Evolutionary conservation across 75 land plant species (phyloP).

Genomic region (Picea glauca): DNA sequence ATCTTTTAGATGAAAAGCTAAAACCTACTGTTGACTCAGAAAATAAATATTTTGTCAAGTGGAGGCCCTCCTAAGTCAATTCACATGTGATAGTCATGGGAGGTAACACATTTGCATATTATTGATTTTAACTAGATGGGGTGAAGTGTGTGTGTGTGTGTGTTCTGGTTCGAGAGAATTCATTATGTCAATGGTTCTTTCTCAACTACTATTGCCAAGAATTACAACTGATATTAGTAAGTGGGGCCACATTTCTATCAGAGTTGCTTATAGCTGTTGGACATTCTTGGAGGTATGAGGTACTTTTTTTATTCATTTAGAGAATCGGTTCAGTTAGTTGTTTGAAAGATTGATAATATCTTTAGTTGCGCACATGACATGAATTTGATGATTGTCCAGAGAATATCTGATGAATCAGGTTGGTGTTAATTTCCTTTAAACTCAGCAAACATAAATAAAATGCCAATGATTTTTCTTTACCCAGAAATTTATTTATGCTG

Average conservation of each 20-base stretch:
- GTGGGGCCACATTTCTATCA: neutral
- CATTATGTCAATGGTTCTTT: neutral
- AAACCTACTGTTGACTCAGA: neutral
- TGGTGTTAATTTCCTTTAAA: no score
- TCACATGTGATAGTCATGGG: neutral
- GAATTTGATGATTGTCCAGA: neutral
- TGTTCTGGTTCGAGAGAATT: neutral
- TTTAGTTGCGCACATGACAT: neutral
- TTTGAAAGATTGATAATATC: neutral
- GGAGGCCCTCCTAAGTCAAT: neutral
- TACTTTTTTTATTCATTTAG: no score
- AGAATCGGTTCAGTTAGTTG: neutral
- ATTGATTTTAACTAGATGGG: neutral
- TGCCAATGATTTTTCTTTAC: no score
- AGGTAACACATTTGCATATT: neutral
- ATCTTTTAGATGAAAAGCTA: constrained; percentile 70
- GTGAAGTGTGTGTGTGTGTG: neutral
- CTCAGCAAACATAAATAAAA: no score
- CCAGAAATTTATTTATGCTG: no score
- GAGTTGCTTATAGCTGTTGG: neutral
- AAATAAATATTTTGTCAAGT: constrained; percentile 9
- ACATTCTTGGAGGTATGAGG: no score
- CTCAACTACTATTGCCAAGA: neutral
- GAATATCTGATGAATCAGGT: neutral
- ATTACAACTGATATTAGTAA: no score